Evolutionary conservation across 257 asterid species (phyloP).

Genomic region (Nicotiana knightiana): DNA sequence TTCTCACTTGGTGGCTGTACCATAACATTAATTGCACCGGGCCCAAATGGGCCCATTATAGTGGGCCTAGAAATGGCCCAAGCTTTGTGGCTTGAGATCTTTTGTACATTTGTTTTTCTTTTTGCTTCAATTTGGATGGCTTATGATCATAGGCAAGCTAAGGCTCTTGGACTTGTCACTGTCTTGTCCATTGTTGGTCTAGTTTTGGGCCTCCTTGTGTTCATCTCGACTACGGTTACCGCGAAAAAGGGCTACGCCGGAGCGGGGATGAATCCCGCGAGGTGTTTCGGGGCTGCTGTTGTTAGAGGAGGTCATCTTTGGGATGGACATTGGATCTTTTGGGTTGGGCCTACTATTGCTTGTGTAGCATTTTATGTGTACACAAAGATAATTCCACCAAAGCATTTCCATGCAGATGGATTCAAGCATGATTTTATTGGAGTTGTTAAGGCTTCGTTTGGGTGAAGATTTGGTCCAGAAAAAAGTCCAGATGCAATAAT

Average conservation of each 20-base stretch:
- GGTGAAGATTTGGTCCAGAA: neutral
- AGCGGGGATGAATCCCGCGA: conserved; percentile 69
- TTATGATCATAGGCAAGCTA: conserved; percentile 62
- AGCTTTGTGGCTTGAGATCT: conserved; percentile 60
- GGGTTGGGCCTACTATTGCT: conserved; percentile 62
- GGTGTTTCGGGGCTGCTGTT: conserved; percentile 67
- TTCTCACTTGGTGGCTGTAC: conserved; percentile 80
- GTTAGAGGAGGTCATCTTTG: conserved; percentile 77
- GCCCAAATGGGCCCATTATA: conserved; percentile 40
- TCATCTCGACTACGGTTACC: conserved; percentile 51
- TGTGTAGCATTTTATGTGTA: conserved; percentile 55
- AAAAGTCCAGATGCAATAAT: neutral
- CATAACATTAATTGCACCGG: conserved; percentile 37
- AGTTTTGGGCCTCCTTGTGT: conserved; percentile 61
- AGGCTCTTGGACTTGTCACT: conserved; percentile 32
- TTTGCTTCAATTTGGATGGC: conserved; percentile 81
- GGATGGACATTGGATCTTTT: conserved; percentile 79
- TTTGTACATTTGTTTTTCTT: conserved; percentile 56
- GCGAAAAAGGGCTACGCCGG: conserved; percentile 56
- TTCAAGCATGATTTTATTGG: conserved; percentile 55
- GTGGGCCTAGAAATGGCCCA: conserved; percentile 48
- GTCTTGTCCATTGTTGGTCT: conserved; percentile 45
- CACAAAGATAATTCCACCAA: conserved; percentile 54
- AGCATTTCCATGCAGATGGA: conserved; percentile 45
- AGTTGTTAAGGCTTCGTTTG: conserved; percentile 35